Percentiles rank a stretch among this genome's conserved stretches.
phyloP scores from a whole-genome alignment of 2,329 filamentous ascomycete species.

The Pseudogymnoascus sp. region DNA sequence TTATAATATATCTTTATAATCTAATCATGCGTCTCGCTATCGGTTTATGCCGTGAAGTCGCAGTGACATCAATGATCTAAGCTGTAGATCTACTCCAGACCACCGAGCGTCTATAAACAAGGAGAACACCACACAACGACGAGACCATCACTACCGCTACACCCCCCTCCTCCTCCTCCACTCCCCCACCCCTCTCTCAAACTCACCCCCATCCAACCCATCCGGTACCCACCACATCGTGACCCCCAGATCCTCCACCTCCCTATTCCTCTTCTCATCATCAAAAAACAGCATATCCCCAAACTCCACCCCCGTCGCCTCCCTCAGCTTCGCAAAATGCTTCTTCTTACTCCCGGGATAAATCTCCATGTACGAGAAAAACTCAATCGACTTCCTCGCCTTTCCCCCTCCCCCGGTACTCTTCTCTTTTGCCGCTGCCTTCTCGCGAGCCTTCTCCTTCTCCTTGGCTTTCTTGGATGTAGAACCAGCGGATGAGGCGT shows the following conservation, averaged over 20 bases:
- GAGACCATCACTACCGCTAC: background rate
- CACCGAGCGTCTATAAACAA: background rate
- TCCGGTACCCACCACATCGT: conserved; percentile 77
- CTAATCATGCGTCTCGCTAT: background rate
- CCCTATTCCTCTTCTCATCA: conserved; percentile 77
- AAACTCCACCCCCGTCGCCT: conserved; percentile 61
- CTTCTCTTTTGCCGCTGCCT: background rate
- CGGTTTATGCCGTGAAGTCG: background rate
- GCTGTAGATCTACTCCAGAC: background rate
- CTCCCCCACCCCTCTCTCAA: conserved; percentile 69
- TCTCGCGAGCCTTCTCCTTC: background rate
- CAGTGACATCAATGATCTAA: background rate
- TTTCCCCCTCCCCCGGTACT: conserved; percentile 21
- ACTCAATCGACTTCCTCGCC: conserved; percentile 41
- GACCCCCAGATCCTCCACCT: conserved; percentile 71
- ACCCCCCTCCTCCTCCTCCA: conserved; percentile 67
- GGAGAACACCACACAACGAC: background rate
- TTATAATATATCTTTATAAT: background rate
- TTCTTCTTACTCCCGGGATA: conserved; percentile 75
- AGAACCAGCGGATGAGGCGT: background rate
- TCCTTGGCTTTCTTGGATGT: background rate
- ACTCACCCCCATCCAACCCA: conserved; percentile 66
- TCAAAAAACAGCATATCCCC: conserved; percentile 95
- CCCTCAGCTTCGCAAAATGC: conserved; percentile 69
- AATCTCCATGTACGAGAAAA: conserved; percentile 57